A percentile compares a stretch with the other conserved stretches of the same genome.
Evolutionary conservation across 768 basidiomycete genomes (phyloP).

Genomic region (Pleurotus giganteus): DNA sequence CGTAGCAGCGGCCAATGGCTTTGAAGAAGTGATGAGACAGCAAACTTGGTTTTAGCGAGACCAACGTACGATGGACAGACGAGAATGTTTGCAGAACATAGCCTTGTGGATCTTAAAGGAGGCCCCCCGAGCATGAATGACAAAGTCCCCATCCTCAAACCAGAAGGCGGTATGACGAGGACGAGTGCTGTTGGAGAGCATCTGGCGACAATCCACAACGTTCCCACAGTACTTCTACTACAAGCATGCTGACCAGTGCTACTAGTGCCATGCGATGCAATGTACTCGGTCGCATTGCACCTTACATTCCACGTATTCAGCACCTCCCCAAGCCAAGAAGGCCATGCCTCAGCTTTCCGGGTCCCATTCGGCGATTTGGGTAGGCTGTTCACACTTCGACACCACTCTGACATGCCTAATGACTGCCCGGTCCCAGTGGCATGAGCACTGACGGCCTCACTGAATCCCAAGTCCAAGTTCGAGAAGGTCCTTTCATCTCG

Average conservation of each 20-base stretch:
- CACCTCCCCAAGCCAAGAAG: no score
- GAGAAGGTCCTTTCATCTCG: neutral
- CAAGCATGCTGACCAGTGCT: no score
- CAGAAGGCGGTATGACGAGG: constrained; percentile 51
- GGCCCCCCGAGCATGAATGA: constrained; percentile 42
- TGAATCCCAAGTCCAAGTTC: neutral
- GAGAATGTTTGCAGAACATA: constrained; percentile 53
- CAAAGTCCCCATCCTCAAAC: constrained; percentile 65
- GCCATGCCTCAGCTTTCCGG: no score
- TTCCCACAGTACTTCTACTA: no score
- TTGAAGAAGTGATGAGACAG: neutral
- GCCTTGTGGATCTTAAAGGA: constrained; percentile 58
- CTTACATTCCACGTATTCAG: no score
- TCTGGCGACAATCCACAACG: no score
- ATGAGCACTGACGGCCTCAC: constrained; percentile 5
- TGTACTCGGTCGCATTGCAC: no score
- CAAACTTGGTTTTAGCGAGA: neutral
- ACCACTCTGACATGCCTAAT: no score
- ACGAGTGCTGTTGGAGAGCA: no score
- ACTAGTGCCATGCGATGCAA: no score
- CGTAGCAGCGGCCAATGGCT: neutral
- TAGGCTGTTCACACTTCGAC: neutral
- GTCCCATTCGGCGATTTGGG: neutral
- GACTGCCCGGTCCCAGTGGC: neutral
- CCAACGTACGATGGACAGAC: neutral